Evolutionary conservation across 176 grass and related monocot species (phyloP).

Genomic region (Oryza australiensis): DNA sequence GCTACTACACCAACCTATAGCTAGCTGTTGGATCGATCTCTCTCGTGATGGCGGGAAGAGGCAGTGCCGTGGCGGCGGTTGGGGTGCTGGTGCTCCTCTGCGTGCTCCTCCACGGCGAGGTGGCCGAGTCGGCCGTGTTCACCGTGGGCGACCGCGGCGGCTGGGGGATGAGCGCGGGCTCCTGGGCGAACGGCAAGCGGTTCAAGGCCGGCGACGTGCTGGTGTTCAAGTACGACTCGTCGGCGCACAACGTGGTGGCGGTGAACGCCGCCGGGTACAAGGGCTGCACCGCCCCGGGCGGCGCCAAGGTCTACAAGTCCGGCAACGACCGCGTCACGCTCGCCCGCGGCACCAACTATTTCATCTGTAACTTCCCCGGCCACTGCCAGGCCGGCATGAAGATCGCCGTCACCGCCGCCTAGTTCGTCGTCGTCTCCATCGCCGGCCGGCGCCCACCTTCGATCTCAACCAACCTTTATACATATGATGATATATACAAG

Average conservation of each 20-base stretch:
- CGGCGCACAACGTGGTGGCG: slow-evolving; percentile 43
- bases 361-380: slow-evolving; percentile 53
- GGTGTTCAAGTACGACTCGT: slow-evolving; percentile 48
- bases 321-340: slow-evolving; percentile 53
- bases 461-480: no score
- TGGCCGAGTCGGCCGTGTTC: slow-evolving; percentile 49
- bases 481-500: not conserved
- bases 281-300: slow-evolving; percentile 7
- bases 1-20: no score
- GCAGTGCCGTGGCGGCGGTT: slow-evolving; percentile 14
- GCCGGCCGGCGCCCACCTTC: not conserved
- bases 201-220: slow-evolving; percentile 68
- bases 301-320: slow-evolving; percentile 38
- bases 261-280: slow-evolving; percentile 51
- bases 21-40: no score
- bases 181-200: slow-evolving; percentile 62
- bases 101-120: slow-evolving; percentile 39
- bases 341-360: slow-evolving; percentile 53
- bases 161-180: slow-evolving; percentile 47
- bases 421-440: not conserved
- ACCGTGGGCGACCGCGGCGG: slow-evolving; percentile 58
- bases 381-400: slow-evolving; percentile 64
- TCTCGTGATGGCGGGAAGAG: slow-evolving; percentile 54
- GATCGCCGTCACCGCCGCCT: slow-evolving; percentile 48
- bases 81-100: slow-evolving; percentile 34